Conservation (phyloP, 306 rosid species). For the Oemleria cerasiformis region DNA sequence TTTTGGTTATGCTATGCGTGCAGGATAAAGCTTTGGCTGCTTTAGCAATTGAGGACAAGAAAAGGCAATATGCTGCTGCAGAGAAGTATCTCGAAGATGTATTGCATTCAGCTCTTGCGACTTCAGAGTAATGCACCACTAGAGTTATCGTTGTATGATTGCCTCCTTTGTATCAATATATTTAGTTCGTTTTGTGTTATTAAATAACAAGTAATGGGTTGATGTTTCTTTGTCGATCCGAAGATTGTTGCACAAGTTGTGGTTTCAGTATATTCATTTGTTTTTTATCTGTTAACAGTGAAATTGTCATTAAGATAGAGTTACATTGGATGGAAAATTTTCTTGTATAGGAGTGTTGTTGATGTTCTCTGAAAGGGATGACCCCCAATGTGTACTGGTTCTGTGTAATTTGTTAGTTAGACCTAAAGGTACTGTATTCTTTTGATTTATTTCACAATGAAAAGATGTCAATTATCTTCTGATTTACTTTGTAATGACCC, state of each 20-base stretch:
- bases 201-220: background rate
- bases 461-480: no score
- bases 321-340: background rate
- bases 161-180: background rate
- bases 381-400: no score
- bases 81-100: constrained; percentile 94
- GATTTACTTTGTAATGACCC: no score
- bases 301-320: background rate
- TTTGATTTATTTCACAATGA: no score
- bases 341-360: background rate
- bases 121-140: constrained; percentile 35
- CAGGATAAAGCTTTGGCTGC: constrained; percentile 99
- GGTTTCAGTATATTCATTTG: background rate
- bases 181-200: background rate
- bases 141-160: background rate
- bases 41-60: constrained; percentile 95
- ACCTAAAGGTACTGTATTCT: no score
- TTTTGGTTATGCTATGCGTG: constrained; percentile 12
- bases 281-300: background rate
- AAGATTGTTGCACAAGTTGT: constrained; percentile 2
- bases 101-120: constrained; percentile 77
- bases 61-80: constrained; percentile 84
- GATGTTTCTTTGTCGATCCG: background rate
- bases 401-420: no score
- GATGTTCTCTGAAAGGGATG: no score